Evolutionary conservation across 257 asterid species (phyloP), one percentile per base, ranked within the genome.

Genomic region (Primulina eburnea): DNA sequence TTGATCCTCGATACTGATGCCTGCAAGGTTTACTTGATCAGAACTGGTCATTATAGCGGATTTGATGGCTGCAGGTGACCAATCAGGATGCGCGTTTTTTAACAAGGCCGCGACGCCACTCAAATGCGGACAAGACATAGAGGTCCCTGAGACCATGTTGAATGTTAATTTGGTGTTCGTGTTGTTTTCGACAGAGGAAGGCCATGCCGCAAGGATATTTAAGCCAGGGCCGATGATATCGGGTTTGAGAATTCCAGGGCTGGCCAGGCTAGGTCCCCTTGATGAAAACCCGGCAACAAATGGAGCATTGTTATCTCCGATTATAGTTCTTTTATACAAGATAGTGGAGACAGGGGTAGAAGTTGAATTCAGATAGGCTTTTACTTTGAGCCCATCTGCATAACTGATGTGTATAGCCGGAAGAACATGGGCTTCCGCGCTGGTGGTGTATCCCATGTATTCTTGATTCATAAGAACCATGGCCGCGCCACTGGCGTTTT

Each of bases 111-210:
- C 85, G 9, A 84, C 73, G 10, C 89, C 86, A 34, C 78, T 68
- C 29, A 84, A 84, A 71, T 84, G 88, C 16, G 86, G 88, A 75
- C 88, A 84, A 0, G 88, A 81, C 86, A 84, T 79, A 8, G 89
- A 83, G 4, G 88, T 84, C 20, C 89, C 89, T 0, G 89, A 84
- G 18, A 77, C 55, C 28, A 84, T 29, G 73, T 80, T 82, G 68
- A 82, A 84, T 0, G 83, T 52, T 1, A 76, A 71, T 2, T 33
- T 65, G 9, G 70, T 69, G 69, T 69, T 33, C 0, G 84, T 72
- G 73, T 24, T 32, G 68, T 77, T 80, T 70, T 79, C 87, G 2
- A 82, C 71, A 9, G 85, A 73, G 0, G 35, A 67, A 0, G 82
- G 86, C 86, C 86, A 81, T 2, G 86, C 84, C 0, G 84, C 86